Base-by-base conservation (phyloP, 495 filamentous ascomycete genomes). In the Evansstolkia leycettana region DNA sequence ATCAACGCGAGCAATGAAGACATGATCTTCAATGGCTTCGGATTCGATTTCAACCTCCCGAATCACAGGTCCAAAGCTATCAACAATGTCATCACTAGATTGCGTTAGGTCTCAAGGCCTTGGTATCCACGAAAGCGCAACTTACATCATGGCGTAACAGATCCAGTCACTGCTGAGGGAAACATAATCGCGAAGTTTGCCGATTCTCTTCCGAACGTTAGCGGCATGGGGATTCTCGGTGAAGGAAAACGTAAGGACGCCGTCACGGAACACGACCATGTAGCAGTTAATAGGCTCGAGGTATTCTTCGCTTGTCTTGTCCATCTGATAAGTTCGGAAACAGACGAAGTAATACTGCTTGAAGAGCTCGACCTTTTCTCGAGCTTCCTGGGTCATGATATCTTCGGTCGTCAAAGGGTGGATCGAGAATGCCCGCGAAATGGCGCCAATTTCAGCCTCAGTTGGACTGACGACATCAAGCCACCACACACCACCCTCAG, bases 341-440 rank as follows among this genome's bases (percentile, higher is more conserved):
- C 83, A 93, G 34, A 94, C 85, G 49, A 98, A 93, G 52, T 98
- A 98, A 65, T 98, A 98, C 31, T 84, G 80, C 17, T 84, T 80
- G 62, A 98, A 98, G 20, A 98, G 75, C 55, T 98, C 90, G 23
- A 98, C 93, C 63, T 98, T 98, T 62, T 98, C 89, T 15, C 89
- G 85, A 11, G 86, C 78, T 63, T 98, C 89, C 51, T 94, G 86
- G 2, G 80, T 90, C 23, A 78, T 73, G 41, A 98, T 94, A 65
- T 98, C 89, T 59, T 98, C 89, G 12, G 82, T 80, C 7, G 89
- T 95, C 57, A 98, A 55, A 3, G 86, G 89, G 55, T 98, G 89
- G 32, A 95, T 82, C 6, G 80, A 80, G 52, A 98, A 98, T 3
- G 92, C 87, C 38, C 80, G 78, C 54, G 83, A 88, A 35, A 98